phyloP scores from a whole-genome alignment of 2,329 filamentous ascomycete species.

The Penicillium sp. region DNA sequence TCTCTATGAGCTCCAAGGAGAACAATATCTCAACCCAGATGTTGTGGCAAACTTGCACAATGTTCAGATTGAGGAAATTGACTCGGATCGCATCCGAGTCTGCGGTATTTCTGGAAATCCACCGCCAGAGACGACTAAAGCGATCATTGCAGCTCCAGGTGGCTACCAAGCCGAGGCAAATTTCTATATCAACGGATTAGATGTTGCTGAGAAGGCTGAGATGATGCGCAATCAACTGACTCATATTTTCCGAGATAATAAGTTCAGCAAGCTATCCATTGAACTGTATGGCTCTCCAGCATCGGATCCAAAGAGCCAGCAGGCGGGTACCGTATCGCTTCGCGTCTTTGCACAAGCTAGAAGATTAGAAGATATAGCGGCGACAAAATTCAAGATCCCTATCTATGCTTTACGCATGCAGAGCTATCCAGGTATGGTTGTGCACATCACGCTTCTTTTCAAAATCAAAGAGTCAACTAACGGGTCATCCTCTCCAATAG shows the following conservation, averaged over 20 bases:
- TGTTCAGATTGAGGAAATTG: neutral
- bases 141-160: slow-evolving; percentile 28
- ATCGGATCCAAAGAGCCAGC: slow-evolving; percentile 26
- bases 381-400: slow-evolving; percentile 33
- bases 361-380: slow-evolving; percentile 17
- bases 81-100: neutral
- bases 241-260: slow-evolving; percentile 21
- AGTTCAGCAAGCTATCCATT: slow-evolving; percentile 44
- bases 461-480: neutral
- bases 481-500: neutral
- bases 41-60: slow-evolving; percentile 20
- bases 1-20: slow-evolving; percentile 55
- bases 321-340: slow-evolving; percentile 16
- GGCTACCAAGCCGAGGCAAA: slow-evolving; percentile 34
- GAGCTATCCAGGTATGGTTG: slow-evolving; percentile 40
- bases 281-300: slow-evolving; percentile 22
- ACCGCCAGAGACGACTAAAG: slow-evolving; percentile 28
- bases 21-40: slow-evolving; percentile 52
- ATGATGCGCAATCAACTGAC: slow-evolving; percentile 27
- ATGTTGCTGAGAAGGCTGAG: slow-evolving; percentile 28
- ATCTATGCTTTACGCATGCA: slow-evolving; percentile 49
- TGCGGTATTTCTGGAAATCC: slow-evolving; percentile 4
- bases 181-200: slow-evolving; percentile 31
- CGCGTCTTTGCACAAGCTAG: slow-evolving; percentile 7
- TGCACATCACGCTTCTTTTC: neutral